Evolutionary conservation across 345 rosid species (phyloP), one percentile per base, ranked within the genome.

Genomic region (Eucalyptus marginata): DNA sequence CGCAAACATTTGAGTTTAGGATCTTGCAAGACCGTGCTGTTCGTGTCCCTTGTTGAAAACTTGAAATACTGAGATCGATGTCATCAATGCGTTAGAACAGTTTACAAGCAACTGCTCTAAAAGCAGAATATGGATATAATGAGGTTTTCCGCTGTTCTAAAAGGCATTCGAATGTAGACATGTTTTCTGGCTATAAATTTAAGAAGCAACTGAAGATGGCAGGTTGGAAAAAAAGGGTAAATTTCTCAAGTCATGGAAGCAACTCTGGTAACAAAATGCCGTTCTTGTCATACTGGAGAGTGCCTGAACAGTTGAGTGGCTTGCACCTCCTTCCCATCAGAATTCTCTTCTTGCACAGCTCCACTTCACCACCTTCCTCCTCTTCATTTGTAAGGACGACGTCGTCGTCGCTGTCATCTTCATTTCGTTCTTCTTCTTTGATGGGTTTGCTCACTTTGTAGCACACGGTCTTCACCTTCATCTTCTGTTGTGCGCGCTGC

Each of bases 311-410:
- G 86, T 86, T 91, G 56, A 93, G 87, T 14, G 96, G 98, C 90
- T 84, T 93, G 93, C 98, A 96, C 88, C 87, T 96, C 87, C 46
- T 93, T 22, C 98, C 98, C 94, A 94, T 91, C n/a, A 96, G 90
- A 68, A 95, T 96, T 90, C 96, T 95, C 93, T 93, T 96, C 94
- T 93, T 96, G 92, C 98, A 96, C 22, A 96, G 88, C 89, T 94
- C 97, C 44, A 68, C 87, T 1, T n/a, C 86, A 44, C 62, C 89
- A 18, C 83, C 88, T 25, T 16, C 87, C 56, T 31, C 4, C 33
- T 16, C 47, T 22, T 76, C 47, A 36, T 76, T 43, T 76, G 84
- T 11, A 20, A 76, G 47, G 84, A 10, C 22, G 1, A 0, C 25
- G 7, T 49, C 49, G 13, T 92, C 93, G 16, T 59, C 59, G 25